A percentile compares a stretch with the other conserved stretches of the same genome.
phyloP scores from a whole-genome alignment of 768 basidiomycete species.

The Inosperma sp. region DNA sequence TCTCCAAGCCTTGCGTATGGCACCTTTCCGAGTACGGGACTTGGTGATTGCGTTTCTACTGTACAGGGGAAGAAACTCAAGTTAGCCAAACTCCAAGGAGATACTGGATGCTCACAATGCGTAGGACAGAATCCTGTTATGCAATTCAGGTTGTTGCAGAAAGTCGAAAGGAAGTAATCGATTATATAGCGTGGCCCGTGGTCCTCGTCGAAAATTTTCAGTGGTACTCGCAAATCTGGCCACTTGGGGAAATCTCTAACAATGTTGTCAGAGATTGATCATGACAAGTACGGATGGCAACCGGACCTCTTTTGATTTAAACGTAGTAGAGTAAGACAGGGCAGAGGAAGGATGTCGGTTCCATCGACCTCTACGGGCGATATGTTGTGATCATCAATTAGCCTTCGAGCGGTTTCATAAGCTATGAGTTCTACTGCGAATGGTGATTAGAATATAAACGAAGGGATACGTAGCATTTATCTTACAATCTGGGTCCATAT shows the following conservation, averaged over 20 bases:
- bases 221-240: constrained; percentile 16
- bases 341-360: constrained; percentile 41
- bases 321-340: constrained; percentile 3
- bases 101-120: constrained; percentile 31
- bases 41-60: constrained; percentile 4
- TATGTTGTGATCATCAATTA: constrained; percentile 38
- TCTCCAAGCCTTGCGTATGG: constrained; percentile 4
- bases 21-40: background rate
- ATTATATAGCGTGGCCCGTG: constrained; percentile 20
- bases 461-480: background rate
- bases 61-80: too few species aligned
- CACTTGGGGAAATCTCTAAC: constrained; percentile 31
- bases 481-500: constrained; percentile 36
- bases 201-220: constrained; percentile 6
- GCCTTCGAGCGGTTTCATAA: constrained; percentile 42
- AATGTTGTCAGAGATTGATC: background rate
- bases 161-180: constrained; percentile 34
- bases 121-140: constrained; percentile 44
- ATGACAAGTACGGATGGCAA: background rate
- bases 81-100: background rate
- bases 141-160: constrained; percentile 53
- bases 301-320: constrained; percentile 5
- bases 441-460: background rate
- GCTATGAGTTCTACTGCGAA: constrained; percentile 46
- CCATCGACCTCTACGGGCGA: constrained; percentile 43